These are phyloP conservation scores for Kappamyces sp. DNA, from an alignment of 192 early-diverging fungal genomes.

Conservation along the genomic window DNA sequence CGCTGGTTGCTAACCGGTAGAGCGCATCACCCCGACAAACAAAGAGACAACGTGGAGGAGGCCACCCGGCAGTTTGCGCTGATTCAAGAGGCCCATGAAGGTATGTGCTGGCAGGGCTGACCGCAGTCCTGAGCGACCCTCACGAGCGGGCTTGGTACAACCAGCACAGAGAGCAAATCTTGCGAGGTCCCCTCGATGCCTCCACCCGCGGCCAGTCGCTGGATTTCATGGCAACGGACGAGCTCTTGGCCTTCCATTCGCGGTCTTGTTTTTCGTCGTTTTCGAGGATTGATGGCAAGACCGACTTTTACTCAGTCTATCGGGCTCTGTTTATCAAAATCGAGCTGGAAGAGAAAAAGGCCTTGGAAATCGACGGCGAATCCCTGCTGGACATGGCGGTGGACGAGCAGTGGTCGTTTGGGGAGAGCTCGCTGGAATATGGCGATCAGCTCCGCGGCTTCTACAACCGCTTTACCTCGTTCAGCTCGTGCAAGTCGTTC, in stretches of 20 bases:
- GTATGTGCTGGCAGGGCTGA: too few species aligned
- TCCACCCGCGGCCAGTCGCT: background rate
- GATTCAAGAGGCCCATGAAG: constrained; percentile 89
- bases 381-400: constrained; percentile 26
- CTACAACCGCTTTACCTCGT: constrained; percentile 68
- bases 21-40: constrained; percentile 73
- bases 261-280: constrained; percentile 65
- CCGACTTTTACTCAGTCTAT: constrained; percentile 79
- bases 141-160: constrained; percentile 90
- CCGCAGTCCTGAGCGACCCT: constrained; percentile 70
- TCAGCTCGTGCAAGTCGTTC: constrained; percentile 82
- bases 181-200: too few species aligned
- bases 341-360: constrained; percentile 73
- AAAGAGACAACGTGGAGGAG: constrained; percentile 73
- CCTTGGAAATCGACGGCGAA: constrained; percentile 34
- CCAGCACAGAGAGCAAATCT: background rate
- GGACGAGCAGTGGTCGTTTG: constrained; percentile 56
- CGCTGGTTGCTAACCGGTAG: too few species aligned
- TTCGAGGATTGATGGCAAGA: constrained; percentile 50
- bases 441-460: constrained; percentile 54
- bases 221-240: constrained; percentile 19
- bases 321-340: constrained; percentile 69
- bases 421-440: constrained; percentile 56
- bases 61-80: constrained; percentile 82
- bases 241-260: constrained; percentile 77